These are phyloP conservation scores for Auriscalpium orientale DNA, from an alignment of 768 basidiomycete species.

Conservation along the genomic window DNA sequence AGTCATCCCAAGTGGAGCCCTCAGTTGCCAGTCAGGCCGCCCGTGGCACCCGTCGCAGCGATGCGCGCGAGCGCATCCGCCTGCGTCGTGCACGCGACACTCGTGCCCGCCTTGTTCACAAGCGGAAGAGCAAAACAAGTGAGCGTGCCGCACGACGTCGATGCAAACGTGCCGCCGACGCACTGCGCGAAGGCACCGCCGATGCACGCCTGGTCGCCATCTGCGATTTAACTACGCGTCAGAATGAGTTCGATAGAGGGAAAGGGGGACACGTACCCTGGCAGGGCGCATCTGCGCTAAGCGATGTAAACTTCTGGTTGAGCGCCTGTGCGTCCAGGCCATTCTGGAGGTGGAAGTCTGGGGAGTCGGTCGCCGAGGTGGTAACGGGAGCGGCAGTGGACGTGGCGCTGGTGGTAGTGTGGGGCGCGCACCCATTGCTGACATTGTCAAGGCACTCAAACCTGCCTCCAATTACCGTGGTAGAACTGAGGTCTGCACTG, in stretches of 20 bases:
- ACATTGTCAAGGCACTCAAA: too few relatives aligned
- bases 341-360: slow-evolving; percentile 21
- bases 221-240: slow-evolving; percentile 10
- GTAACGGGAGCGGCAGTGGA: neutral
- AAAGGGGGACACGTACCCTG: slow-evolving; percentile 15
- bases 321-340: slow-evolving; percentile 30
- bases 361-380: neutral
- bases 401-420: neutral
- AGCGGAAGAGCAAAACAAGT: slow-evolving; percentile 35
- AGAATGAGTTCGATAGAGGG: neutral
- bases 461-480: too few relatives aligned
- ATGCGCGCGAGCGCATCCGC: slow-evolving; percentile 28
- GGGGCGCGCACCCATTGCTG: too few relatives aligned
- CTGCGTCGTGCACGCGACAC: slow-evolving; percentile 27
- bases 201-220: slow-evolving; percentile 30
- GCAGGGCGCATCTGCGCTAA: slow-evolving; percentile 23
- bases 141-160: slow-evolving; percentile 24
- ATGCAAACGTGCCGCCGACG: slow-evolving; percentile 24
- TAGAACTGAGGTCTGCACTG: too few relatives aligned
- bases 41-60: slow-evolving; percentile 24
- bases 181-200: slow-evolving; percentile 34
- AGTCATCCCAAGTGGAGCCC: too few relatives aligned
- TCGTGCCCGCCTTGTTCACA: slow-evolving; percentile 32
- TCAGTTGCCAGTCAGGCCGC: slow-evolving; percentile 25
- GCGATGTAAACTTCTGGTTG: slow-evolving; percentile 26